phyloP scores from a whole-genome alignment of 805 yeast species.

The Lachancea sp. region DNA sequence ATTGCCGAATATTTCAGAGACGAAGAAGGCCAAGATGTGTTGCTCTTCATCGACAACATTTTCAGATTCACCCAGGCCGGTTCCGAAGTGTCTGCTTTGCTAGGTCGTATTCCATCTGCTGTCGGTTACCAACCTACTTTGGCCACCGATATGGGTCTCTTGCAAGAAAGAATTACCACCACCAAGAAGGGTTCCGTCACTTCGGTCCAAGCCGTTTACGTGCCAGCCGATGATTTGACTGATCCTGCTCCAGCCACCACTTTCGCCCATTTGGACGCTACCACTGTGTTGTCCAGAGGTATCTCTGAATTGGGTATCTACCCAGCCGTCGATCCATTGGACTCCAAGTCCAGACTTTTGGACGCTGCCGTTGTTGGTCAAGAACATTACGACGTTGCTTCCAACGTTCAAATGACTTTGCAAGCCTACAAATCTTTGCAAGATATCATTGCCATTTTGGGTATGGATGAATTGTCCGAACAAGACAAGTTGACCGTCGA shows the following conservation, averaged over 20 bases:
- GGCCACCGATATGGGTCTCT: slow-evolving; percentile 99
- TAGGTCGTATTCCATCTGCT: slow-evolving; percentile 99
- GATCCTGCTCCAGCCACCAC: slow-evolving; percentile 99
- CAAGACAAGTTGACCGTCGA: slow-evolving; percentile 97
- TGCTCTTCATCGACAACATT: slow-evolving; percentile 98
- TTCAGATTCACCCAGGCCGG: slow-evolving; percentile 99
- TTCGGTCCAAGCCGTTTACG: slow-evolving; percentile 99
- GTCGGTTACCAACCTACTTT: slow-evolving; percentile 99
- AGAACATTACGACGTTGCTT: slow-evolving; percentile 96
- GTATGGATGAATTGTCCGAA: slow-evolving; percentile 99
- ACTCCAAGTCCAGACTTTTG: slow-evolving; percentile 97
- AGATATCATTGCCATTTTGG: slow-evolving; percentile 99
- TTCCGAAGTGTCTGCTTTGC: slow-evolving; percentile 98
- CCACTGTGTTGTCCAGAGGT: slow-evolving; percentile 99
- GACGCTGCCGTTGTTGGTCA: slow-evolving; percentile 97
- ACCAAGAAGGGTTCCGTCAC: slow-evolving; percentile 99
- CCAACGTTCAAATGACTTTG: slow-evolving; percentile 93
- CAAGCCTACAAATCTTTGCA: slow-evolving; percentile 99
- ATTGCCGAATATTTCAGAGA: slow-evolving; percentile 99
- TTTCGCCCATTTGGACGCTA: slow-evolving; percentile 99
- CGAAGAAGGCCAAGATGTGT: slow-evolving; percentile 99
- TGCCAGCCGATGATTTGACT: slow-evolving; percentile 99
- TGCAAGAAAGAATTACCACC: slow-evolving; percentile 99
- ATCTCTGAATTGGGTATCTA: slow-evolving; percentile 99
- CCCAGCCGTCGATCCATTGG: slow-evolving; percentile 99